These are phyloP conservation scores for Passiflora organensis DNA, from an alignment of 345 rosid species.

Conservation along the genomic window DNA sequence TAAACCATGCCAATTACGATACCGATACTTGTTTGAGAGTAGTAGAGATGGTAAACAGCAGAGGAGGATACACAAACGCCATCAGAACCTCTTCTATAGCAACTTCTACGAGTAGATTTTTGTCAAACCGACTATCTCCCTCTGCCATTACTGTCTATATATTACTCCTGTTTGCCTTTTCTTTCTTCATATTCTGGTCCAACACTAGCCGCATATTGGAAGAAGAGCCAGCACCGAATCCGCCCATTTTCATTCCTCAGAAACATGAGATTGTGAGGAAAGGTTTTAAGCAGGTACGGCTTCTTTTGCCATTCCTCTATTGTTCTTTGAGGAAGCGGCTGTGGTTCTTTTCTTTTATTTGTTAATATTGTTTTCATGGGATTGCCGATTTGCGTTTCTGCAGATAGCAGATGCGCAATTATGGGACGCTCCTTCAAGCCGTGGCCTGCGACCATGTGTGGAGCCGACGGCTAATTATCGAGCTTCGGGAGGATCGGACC, in stretches of 20 bases:
- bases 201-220: constrained; percentile 28
- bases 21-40: neutral
- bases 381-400: constrained; percentile 7
- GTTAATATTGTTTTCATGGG: neutral
- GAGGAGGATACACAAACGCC: constrained; percentile 17
- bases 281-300: too few relatives aligned
- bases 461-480: constrained; percentile 53
- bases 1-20: too few relatives aligned
- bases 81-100: too few relatives aligned
- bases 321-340: too few relatives aligned
- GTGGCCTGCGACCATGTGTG: constrained; percentile 64
- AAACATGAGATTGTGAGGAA: too few relatives aligned
- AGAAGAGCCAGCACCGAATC: constrained; percentile 21
- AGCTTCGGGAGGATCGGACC: constrained; percentile 50
- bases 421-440: constrained; percentile 60
- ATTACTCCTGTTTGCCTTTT: constrained; percentile 29
- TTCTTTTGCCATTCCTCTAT: too few relatives aligned
- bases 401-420: constrained; percentile 43
- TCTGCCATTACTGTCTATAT: constrained; percentile 21
- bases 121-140: constrained; percentile 19
- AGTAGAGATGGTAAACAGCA: constrained; percentile 25
- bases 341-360: neutral
- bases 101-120: too few relatives aligned
- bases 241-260: constrained; percentile 1
- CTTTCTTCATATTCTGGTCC: constrained; percentile 26